Base-by-base conservation (phyloP, 176 grass and related monocot genomes). In the Otatea glauca region DNA sequence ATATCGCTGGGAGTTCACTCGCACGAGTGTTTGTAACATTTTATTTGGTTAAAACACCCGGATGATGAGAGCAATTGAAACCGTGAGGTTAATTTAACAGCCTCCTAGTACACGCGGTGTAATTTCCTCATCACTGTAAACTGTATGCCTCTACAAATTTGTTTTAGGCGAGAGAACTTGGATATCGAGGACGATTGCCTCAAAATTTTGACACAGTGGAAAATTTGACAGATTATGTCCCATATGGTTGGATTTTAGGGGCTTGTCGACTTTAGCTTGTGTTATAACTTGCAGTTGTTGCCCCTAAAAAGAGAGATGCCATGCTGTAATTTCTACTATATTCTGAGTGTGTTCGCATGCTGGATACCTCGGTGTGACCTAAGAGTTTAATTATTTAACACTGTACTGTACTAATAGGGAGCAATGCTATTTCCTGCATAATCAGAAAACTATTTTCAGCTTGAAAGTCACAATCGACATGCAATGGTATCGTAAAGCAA, bases 171-270 rank as follows among this genome's bases (percentile, higher is more conserved):
- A 58, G 29, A 68, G 72, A 60, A 39, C 18, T 81, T 64, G n/a
- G 24, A 12, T 29, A 37, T 18, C 0, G 34, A 65, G 18, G 18
- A 71, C 17, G 6, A 32, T 5, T 55, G 56, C 18, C 12, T 2
- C 70, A 24, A 54, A 47, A 2, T 42, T 84, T 84, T 48, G 66
- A n/a, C n/a, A 6, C 50, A 39, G 75, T 39, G 20, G 64, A 55
- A 72, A 58, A 73, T 55, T 65, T 34, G 59, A 10, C 55, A 41
- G 21, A 68, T 38, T 44, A 21, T 65, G 2, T 1, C 9, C 3
- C 16, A 25, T 32, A 5, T 61, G 39, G 65, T 7, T 17, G 25
- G 7, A 17, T 50, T 73, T 68, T 32, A 2, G 5, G 4, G 16
- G 2, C 24, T 64, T 45, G 0, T 64, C 11, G 10, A 34, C 27